A percentile compares a stretch with the other conserved stretches of the same genome.
These are phyloP conservation scores for Papiliotrema flavescens DNA, from an alignment of 1,284 basidiomycete species.

Conservation along the genomic window DNA sequence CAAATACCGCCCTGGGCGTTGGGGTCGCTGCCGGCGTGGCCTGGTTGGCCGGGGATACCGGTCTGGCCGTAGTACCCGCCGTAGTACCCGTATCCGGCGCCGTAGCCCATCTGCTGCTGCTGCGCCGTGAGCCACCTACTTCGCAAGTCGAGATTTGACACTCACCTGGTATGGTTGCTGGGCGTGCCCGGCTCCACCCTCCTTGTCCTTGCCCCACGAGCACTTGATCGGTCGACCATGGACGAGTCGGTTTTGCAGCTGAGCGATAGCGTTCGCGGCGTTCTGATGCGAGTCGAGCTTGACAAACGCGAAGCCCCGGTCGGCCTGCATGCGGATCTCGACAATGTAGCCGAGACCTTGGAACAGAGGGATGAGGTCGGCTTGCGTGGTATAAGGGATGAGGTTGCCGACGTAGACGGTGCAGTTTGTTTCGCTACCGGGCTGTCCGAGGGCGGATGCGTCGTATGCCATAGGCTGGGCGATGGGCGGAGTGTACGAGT, in stretches of 20 bases:
- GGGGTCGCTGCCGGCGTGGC: slow-evolving; percentile 11
- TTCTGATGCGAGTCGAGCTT: slow-evolving; percentile 97
- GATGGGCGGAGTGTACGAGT: slow-evolving; percentile 7
- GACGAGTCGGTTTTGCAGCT: slow-evolving; percentile 89
- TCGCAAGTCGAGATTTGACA: background rate
- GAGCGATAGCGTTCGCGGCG: slow-evolving; percentile 93
- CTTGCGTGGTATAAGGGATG: slow-evolving; percentile 90
- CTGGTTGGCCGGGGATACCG: slow-evolving; percentile 41
- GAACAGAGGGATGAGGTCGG: slow-evolving; percentile 93
- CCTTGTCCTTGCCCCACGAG: slow-evolving; percentile 94
- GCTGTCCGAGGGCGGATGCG: slow-evolving; percentile 68
- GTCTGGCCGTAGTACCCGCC: slow-evolving; percentile 39
- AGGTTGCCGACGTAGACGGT: slow-evolving; percentile 99
- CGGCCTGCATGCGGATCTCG: slow-evolving; percentile 97
- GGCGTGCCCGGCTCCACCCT: slow-evolving; percentile 14
- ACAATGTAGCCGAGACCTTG: slow-evolving; percentile 90
- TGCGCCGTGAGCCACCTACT: background rate
- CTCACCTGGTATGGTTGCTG: slow-evolving; percentile 17
- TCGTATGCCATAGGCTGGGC: slow-evolving; percentile 68
- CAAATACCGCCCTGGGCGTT: slow-evolving; percentile 17
- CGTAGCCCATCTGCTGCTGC: slow-evolving; percentile 26
- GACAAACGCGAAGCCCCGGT: slow-evolving; percentile 97
- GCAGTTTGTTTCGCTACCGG: slow-evolving; percentile 80
- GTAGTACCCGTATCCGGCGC: slow-evolving; percentile 36
- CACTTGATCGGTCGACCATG: slow-evolving; percentile 95